phyloP scores from a whole-genome alignment of 2,329 filamentous ascomycete species.

The Macrophomina phaseolina region DNA sequence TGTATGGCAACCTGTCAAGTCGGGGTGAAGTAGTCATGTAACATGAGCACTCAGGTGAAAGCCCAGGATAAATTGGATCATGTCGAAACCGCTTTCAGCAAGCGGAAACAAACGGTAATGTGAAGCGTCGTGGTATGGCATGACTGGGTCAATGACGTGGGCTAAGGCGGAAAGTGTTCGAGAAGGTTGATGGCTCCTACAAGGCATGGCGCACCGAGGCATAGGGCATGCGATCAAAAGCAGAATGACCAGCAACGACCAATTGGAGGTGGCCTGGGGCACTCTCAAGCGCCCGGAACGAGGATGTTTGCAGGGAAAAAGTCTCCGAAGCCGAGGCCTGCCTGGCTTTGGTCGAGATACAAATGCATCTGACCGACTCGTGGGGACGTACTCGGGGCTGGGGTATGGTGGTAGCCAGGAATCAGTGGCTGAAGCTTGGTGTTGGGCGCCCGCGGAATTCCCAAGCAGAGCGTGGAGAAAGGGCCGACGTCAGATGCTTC shows the following conservation, averaged over 20 bases:
- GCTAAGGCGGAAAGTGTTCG: conserved; percentile 1
- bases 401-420: background rate
- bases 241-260: background rate
- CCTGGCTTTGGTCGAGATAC: background rate
- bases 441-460: background rate
- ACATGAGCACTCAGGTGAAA: background rate
- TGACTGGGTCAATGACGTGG: background rate
- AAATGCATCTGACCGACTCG: background rate
- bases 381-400: background rate
- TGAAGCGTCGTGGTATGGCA: background rate
- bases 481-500: conserved; percentile 16
- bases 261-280: background rate
- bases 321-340: background rate
- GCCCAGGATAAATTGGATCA: background rate
- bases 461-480: conserved; percentile 9
- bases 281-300: background rate
- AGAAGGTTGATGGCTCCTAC: background rate
- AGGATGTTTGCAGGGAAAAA: background rate
- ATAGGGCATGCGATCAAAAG: background rate
- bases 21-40: background rate
- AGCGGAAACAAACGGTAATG: background rate
- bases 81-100: background rate
- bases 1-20: background rate
- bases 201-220: background rate
- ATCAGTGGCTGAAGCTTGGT: conserved; percentile 6